These are phyloP conservation scores for Eimeria tenella DNA, from an alignment of 169 alveolate species.

Conservation along the genomic window DNA sequence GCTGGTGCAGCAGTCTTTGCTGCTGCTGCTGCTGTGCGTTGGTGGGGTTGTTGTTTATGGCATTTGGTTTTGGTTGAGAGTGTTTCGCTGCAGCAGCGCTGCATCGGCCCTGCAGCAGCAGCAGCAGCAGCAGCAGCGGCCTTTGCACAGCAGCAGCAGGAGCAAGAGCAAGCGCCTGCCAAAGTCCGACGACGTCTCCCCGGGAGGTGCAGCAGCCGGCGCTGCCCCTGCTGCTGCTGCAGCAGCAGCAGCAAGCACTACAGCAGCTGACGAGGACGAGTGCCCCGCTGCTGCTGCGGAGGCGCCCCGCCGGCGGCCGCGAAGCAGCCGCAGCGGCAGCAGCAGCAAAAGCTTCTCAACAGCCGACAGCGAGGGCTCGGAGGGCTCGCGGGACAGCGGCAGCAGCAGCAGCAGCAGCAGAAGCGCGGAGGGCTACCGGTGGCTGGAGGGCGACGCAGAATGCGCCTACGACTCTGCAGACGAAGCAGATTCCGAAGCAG, in stretches of 20 bases:
- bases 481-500: constrained; percentile 28
- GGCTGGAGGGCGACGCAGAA: neutral
- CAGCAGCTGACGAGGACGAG: too few species aligned
- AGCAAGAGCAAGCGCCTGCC: neutral
- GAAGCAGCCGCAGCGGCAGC: neutral
- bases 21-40: neutral
- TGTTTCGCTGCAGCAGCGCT: neutral
- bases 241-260: too few species aligned
- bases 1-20: neutral
- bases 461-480: neutral
- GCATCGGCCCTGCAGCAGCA: neutral
- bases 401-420: too few species aligned
- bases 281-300: too few species aligned
- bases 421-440: neutral
- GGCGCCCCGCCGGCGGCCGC: neutral
- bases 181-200: too few species aligned
- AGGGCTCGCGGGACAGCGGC: neutral
- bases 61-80: neutral
- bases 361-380: constrained; percentile 3
- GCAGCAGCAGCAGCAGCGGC: neutral
- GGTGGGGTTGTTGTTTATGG: neutral
- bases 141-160: constrained; percentile 8
- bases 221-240: too few species aligned
- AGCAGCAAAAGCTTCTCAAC: constrained; percentile 4
- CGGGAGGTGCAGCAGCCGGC: too few species aligned